These are phyloP conservation scores for Ettlia oleoabundans DNA, from an alignment of 139 green algal genomes.

Conservation along the genomic window DNA sequence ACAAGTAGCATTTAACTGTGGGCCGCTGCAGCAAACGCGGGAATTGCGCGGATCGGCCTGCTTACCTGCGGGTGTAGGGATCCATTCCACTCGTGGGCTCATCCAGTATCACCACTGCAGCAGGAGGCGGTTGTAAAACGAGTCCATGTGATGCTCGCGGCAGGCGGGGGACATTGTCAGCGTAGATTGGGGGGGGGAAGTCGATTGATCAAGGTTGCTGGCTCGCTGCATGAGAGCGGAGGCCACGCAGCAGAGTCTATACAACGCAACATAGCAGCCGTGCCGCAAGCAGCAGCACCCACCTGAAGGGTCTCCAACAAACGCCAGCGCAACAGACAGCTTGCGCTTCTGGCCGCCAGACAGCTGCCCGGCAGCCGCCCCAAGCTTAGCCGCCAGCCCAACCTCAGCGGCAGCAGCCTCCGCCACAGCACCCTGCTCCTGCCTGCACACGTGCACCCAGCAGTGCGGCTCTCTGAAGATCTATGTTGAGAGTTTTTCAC, in stretches of 20 bases:
- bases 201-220: no score
- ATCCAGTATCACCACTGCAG: constrained; percentile 75
- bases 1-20: no score
- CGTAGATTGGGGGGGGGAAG: no score
- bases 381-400: constrained; percentile 57
- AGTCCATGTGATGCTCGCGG: no score
- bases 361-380: constrained; percentile 60
- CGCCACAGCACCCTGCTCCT: neutral
- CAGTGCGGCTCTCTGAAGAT: no score
- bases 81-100: constrained; percentile 80
- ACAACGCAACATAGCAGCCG: no score
- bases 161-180: no score
- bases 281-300: neutral
- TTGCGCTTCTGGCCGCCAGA: constrained; percentile 82
- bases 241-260: no score
- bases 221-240: no score
- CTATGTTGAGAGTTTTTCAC: no score
- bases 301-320: constrained; percentile 65
- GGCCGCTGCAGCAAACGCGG: no score
- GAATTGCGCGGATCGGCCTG: no score
- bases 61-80: constrained; percentile 34
- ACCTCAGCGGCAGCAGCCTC: constrained; percentile 42
- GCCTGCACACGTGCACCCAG: neutral
- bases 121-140: neutral
- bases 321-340: constrained; percentile 77